Percentiles rank a stretch among this genome's conserved stretches.
phyloP scores from a whole-genome alignment of 2,329 filamentous ascomycete genomes.

The Elsinoe fawcettii region DNA sequence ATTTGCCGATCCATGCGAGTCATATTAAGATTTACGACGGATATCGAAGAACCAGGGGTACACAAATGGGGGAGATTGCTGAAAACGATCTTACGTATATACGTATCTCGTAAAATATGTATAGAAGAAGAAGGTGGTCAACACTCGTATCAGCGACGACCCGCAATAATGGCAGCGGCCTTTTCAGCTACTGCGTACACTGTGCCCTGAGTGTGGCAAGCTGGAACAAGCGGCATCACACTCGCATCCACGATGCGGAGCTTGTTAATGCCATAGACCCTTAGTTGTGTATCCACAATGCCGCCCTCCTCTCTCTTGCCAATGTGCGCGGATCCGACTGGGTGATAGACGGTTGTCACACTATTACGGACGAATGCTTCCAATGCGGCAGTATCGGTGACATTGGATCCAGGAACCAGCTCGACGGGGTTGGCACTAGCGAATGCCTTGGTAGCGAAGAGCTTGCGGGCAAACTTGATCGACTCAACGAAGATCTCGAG shows the following conservation, averaged over 20 bases:
- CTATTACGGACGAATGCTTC: conserved; percentile 24
- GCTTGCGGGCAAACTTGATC: conserved; percentile 24
- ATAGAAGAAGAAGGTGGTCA: neutral
- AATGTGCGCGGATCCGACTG: conserved; percentile 46
- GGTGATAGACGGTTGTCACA: conserved; percentile 43
- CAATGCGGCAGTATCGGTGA: conserved; percentile 23
- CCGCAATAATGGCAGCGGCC: conserved; percentile 42
- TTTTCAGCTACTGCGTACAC: conserved; percentile 35
- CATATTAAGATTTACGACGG: too few species aligned
- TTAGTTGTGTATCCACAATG: conserved; percentile 40
- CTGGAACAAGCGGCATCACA: conserved; percentile 40
- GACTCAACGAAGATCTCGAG: conserved; percentile 24
- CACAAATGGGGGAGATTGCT: too few species aligned
- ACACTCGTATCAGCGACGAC: neutral
- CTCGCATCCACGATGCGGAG: conserved; percentile 41
- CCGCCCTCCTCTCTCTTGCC: conserved; percentile 41
- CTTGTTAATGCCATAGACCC: conserved; percentile 39
- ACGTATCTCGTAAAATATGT: neutral
- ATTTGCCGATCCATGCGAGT: too few species aligned
- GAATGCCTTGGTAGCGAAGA: conserved; percentile 24
- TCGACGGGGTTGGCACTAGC: conserved; percentile 22
- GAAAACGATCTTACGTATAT: neutral
- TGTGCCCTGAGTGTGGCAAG: conserved; percentile 27
- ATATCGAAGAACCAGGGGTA: too few species aligned
- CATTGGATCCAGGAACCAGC: conserved; percentile 22